Evolutionary conservation across 345 rosid genomes (phyloP), one percentile per base, ranked within the genome.

Genomic region (Theobroma cacao): DNA sequence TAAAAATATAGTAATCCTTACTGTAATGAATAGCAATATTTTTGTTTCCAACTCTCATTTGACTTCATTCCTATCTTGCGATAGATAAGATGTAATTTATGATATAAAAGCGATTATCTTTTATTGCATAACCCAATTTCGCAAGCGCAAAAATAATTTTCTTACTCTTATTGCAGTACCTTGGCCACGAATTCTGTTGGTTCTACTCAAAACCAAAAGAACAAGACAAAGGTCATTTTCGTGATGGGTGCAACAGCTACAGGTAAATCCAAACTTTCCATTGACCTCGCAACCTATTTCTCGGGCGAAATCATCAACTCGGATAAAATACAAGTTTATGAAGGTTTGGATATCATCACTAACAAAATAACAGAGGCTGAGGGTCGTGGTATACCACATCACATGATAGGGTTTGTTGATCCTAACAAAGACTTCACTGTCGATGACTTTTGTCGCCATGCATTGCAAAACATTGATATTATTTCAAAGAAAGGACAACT

Each of bases 251-350:
- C 72, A 24, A 66, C 72, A 3, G 72, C 28, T 1, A 66, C 72
- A 4, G 72, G 72, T 20, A 67, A 66, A 7, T 18, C 72, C 48
- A 67, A 67, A 26, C 72, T 67, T n/a, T 67, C 72, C 17, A 67
- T 67, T n/a, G 53, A 67, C 52, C 30, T 67, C 0, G 53, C 72
- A 8, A 7, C 30, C 14, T 3, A 22, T 67, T 67, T 33, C 4
- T 2, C 9, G 72, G 48, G 7, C n/a, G 72, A 67, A 38, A 22
- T 67, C 30, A 67, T 67, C 17, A 41, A 67, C 12, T 67, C 72
- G 5, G 53, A 67, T 11, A 67, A 67, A 4, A 67, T 67, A 28
- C 53, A 67, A 41, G 72, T 67, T 8, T 41, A 22, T 4, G 24
- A 26, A 20, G 72, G 72, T 7, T 53, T 67, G 1, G 72, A 67